These are phyloP conservation scores for Ichthyophthirius multifiliis DNA, from an alignment of 169 alveolate species.

Conservation along the genomic window DNA sequence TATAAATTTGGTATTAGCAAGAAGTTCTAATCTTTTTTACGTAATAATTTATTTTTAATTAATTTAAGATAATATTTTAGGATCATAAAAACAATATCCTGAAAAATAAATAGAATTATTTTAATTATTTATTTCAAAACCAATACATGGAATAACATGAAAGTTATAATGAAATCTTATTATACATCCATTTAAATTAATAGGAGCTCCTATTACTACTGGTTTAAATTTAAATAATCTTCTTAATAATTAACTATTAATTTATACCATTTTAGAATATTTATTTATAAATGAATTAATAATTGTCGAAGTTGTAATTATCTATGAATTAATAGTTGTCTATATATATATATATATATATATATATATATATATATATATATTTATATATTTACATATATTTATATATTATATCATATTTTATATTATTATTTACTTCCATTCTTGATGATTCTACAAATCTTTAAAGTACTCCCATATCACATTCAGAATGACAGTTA, in stretches of 20 bases:
- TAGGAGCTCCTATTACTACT: slow-evolving; percentile 12
- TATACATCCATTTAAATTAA: slow-evolving; percentile 5
- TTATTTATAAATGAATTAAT: slow-evolving; percentile 2
- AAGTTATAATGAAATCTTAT: not conserved
- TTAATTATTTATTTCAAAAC: slow-evolving; percentile 9
- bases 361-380: no score
- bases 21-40: slow-evolving; percentile 1
- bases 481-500: slow-evolving; percentile 12
- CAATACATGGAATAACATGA: not conserved
- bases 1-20: slow-evolving; percentile 10
- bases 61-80: not conserved
- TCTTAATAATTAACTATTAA: slow-evolving; percentile 6
- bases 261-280: not conserved
- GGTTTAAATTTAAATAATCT: slow-evolving; percentile 16
- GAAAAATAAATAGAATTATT: slow-evolving; percentile 4
- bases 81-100: not conserved
- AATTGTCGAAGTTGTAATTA: not conserved
- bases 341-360: no score
- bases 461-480: slow-evolving; percentile 5
- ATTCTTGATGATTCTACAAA: slow-evolving; percentile 15
- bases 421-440: not conserved
- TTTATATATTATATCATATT: no score
- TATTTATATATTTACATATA: no score
- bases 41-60: not conserved
- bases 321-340: not conserved